These are phyloP conservation scores for Trichosporon ovoides DNA, from an alignment of 1,284 basidiomycete species.

Conservation along the genomic window DNA sequence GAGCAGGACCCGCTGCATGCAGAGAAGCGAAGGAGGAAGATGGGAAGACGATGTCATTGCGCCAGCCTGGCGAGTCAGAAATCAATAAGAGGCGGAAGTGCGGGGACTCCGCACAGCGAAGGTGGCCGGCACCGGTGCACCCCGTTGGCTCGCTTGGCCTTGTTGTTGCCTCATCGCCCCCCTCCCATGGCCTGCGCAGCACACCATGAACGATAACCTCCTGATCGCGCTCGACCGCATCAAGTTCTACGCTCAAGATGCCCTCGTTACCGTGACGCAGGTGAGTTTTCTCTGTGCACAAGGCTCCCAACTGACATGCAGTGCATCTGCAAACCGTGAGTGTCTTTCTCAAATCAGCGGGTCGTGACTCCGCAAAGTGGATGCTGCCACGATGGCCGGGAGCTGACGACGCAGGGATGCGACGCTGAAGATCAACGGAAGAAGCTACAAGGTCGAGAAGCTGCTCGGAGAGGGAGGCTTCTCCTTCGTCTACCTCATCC, in stretches of 20 bases:
- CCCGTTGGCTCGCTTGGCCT: background rate
- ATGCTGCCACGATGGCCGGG: background rate
- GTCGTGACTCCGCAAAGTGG: background rate
- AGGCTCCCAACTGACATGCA: slow-evolving; percentile 17
- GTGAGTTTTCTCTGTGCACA: slow-evolving; percentile 18
- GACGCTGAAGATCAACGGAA: slow-evolving; percentile 86
- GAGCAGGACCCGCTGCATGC: slow-evolving; percentile 4
- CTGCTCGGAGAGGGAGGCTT: slow-evolving; percentile 92
- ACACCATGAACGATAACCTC: slow-evolving; percentile 35
- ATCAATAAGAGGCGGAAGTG: background rate
- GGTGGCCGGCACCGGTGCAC: background rate
- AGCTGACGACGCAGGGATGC: slow-evolving; percentile 35
- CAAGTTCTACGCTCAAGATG: slow-evolving; percentile 37
- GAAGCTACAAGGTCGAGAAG: slow-evolving; percentile 78
- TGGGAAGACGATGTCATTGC: background rate
- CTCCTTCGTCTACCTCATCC: slow-evolving; percentile 88
- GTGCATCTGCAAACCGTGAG: slow-evolving; percentile 49
- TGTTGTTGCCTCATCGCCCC: background rate
- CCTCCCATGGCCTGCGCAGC: slow-evolving; percentile 1
- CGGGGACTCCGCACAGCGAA: slow-evolving; percentile 1
- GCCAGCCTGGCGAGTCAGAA: background rate
- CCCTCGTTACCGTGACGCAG: slow-evolving; percentile 37
- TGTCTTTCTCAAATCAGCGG: slow-evolving; percentile 4
- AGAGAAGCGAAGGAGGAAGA: background rate
- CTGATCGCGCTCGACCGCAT: slow-evolving; percentile 39